Evolutionary conservation across 108 stramenopile genomes (phyloP), one percentile per base, ranked within the genome.

Genomic region (Nitzschia inconspicua): DNA sequence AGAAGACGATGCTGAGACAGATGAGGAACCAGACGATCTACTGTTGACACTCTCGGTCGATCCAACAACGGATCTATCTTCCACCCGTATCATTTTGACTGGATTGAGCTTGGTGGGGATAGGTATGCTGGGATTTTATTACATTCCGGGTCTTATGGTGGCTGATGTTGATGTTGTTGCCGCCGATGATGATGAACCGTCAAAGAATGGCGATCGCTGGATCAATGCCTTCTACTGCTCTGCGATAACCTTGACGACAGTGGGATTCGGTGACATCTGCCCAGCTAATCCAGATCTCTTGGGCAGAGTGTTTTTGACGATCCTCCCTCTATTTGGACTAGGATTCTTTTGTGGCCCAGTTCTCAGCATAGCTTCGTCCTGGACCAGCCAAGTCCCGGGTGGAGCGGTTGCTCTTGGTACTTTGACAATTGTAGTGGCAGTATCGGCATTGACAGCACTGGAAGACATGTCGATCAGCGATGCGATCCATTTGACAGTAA

Each of bases 251-350:
- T 60, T 82, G 58, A 82, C 81, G 23, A 82, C 81, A 73, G 68
- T 78, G 41, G 76, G 81, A 25, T 82, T 70, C 54, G 76, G 81
- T 25, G 81, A 82, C 42, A 82, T 82, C 53, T 82, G 81, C 47
- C 81, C 81, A 0, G 57, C 52, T 23, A 44, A 78, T 20, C 44
- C 63, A 4, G 46, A 56, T 25, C 25, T 55, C 10, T 16, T 56
- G 4, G 81, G 81, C 37, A 24, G 53, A 47, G 20, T 76, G 14
- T 82, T 82, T 44, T 57, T 82, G 28, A 43, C 70, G 0, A 16
- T 63, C n/a, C 49, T 75, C 23, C 60, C 73, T 4, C 66, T 82
- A 24, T 51, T 32, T 59, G 81, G 81, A 20, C 53, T 82, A 22
- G 81, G 81, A 4, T 74, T 82, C 42, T 78, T 82, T 52, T 75